These are phyloP conservation scores for Geranomyces michiganensis DNA, from an alignment of 192 early-diverging fungal species.

Conservation along the genomic window DNA sequence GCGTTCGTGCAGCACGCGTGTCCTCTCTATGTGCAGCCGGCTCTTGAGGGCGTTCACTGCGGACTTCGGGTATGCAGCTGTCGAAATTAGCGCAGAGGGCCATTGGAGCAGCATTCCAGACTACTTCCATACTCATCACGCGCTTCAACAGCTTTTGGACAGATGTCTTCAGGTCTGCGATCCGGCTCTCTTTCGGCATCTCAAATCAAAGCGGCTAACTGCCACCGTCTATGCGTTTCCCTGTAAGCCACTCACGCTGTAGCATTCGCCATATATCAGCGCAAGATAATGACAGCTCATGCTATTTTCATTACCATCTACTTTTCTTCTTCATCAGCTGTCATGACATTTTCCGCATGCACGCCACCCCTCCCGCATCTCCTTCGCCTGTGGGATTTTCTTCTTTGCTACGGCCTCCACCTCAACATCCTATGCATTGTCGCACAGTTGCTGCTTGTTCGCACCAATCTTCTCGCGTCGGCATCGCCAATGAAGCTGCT, in stretches of 20 bases:
- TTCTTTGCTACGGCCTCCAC: conserved; percentile 89
- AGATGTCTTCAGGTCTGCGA: conserved; percentile 77
- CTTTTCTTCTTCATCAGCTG: conserved; percentile 52
- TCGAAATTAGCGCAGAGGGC: not conserved
- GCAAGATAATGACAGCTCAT: too few relatives aligned
- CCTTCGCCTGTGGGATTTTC: conserved; percentile 89
- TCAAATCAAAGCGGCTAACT: conserved; percentile 70
- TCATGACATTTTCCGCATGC: conserved; percentile 89
- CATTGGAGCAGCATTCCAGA: not conserved
- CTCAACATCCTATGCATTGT: conserved; percentile 90
- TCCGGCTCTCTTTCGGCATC: conserved; percentile 67
- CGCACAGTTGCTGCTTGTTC: conserved; percentile 77
- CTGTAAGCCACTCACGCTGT: conserved; percentile 56
- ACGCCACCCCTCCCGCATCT: conserved; percentile 83
- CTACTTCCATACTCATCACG: not conserved
- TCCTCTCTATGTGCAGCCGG: conserved; percentile 91
- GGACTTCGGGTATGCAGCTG: conserved; percentile 68
- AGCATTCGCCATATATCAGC: not conserved
- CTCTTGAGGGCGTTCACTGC: conserved; percentile 86
- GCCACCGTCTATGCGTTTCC: conserved; percentile 89
- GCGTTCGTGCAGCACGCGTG: conserved; percentile 86
- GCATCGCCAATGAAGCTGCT: conserved; percentile 73
- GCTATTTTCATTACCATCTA: not conserved
- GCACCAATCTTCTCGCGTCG: conserved; percentile 72
- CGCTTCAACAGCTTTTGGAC: conserved; percentile 69